Base-by-base conservation (phyloP, 768 basidiomycete genomes). In the Omphalotus guepiniiformis region DNA sequence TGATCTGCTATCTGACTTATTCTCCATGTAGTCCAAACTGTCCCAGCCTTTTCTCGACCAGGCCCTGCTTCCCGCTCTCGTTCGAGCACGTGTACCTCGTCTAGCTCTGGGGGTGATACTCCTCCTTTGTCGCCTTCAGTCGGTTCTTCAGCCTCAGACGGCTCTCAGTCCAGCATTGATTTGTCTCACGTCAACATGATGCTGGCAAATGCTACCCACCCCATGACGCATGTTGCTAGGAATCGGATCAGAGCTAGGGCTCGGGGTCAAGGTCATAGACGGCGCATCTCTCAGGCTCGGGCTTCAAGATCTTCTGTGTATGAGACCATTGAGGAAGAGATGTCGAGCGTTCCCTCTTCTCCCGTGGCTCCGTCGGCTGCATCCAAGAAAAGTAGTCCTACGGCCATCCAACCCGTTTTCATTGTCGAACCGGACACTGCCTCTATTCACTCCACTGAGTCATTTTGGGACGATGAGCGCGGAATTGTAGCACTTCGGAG, bases 301-400 rank as follows among this genome's bases (percentile, higher is more conserved):
- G 73, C 76, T 7, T 83, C 83, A 11, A 73, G 83, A 3, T 68
- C 79, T 0, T 89, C 88, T 0, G 75, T 87, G 0, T 90, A 88
- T 53, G 88, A 89, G 59, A 89, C 84, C 0, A 90, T 91, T 39
- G 74, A 88, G 47, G 88, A 91, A 55, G 89, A 90, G 52, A 59
- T 69, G 11, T 67, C 71, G 3, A 71, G 66, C 11, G 60, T 67
- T 0, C 43, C 63, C 2, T 34, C 54, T 7, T 64, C 67, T 3
- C 39, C 56, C 1, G 42, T 58, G 22, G 58, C 49, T 7, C 56
- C 55, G 16, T 69, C 70, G 0, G 55, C 60, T 1, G 59, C 55
- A n/a, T 58, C 63, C 29, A 69, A 64, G 40, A 66, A 68, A 22
- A 68, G 55, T 32, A 68, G 63, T 36, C 67, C 73, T 0, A 69